Evolutionary conservation across 768 basidiomycete genomes (phyloP).

Genomic region (Boletellus emodensis): DNA sequence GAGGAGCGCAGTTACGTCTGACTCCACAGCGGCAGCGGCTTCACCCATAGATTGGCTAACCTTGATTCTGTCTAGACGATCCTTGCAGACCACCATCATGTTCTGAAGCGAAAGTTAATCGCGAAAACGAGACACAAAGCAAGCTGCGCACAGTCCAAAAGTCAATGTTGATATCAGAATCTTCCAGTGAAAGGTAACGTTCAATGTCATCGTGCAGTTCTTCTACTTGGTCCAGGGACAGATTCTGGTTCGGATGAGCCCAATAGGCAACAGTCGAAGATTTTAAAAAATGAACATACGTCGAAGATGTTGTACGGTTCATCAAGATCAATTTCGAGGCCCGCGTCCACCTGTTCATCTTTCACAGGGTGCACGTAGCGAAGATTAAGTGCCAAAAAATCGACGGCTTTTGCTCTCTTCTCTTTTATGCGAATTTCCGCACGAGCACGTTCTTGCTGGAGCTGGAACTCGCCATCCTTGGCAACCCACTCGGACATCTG

Average conservation of each 20-base stretch:
- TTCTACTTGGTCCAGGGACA: slow-evolving; percentile 82
- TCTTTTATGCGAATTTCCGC: slow-evolving; percentile 95
- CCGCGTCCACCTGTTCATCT: slow-evolving; percentile 80
- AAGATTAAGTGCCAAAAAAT: slow-evolving; percentile 93
- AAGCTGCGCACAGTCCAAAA: slow-evolving; percentile 83
- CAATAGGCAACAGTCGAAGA: neutral
- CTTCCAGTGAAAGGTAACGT: slow-evolving; percentile 84
- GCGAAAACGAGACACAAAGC: neutral
- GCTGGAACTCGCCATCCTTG: slow-evolving; percentile 95
- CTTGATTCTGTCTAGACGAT: slow-evolving; percentile 76
- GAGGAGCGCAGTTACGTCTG: slow-evolving; percentile 77
- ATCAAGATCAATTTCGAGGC: slow-evolving; percentile 95
- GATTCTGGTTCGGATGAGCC: slow-evolving; percentile 50
- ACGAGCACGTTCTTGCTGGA: slow-evolving; percentile 87
- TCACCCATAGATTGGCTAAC: slow-evolving; percentile 55
- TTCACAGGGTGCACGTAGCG: slow-evolving; percentile 80
- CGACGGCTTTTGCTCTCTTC: slow-evolving; percentile 97
- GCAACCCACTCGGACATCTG: slow-evolving; percentile 99
- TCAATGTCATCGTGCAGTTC: slow-evolving; percentile 95
- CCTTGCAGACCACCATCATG: slow-evolving; percentile 96
- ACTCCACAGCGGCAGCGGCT: slow-evolving; percentile 77
- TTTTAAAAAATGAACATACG: slow-evolving; percentile 42
- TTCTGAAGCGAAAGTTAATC: slow-evolving; percentile 49
- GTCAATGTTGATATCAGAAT: slow-evolving; percentile 80
- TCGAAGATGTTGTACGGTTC: slow-evolving; percentile 98